These are phyloP conservation scores for Thalassia testudinum DNA, from an alignment of 116 monocot genomes.

Conservation along the genomic window DNA sequence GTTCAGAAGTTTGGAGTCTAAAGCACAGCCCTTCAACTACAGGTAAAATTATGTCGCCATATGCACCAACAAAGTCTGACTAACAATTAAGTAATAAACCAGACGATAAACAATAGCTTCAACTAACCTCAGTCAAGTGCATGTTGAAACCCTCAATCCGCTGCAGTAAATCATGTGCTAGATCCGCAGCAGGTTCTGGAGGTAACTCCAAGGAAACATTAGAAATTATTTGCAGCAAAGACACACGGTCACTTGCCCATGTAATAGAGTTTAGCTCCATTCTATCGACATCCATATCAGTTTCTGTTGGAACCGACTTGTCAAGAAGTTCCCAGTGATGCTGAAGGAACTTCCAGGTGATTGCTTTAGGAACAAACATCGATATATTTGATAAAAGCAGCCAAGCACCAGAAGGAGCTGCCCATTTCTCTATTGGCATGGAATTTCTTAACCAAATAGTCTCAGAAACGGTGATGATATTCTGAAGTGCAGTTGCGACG, in stretches of 20 bases:
- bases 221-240: slow-evolving; percentile 64
- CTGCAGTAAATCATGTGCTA: slow-evolving; percentile 60
- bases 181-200: slow-evolving; percentile 67
- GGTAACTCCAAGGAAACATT: slow-evolving; percentile 82
- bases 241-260: slow-evolving; percentile 82
- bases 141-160: slow-evolving; percentile 73
- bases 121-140: slow-evolving; percentile 85
- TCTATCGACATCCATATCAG: slow-evolving; percentile 10
- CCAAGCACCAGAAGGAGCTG: slow-evolving; percentile 83
- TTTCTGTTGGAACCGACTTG: slow-evolving; percentile 19
- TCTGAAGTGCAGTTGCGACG: slow-evolving; percentile 54
- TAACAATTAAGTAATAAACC: no score
- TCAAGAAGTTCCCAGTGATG: slow-evolving; percentile 94
- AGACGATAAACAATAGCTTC: no score
- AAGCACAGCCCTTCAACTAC: no score
- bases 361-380: slow-evolving; percentile 49
- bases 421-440: slow-evolving; percentile 59
- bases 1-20: no score
- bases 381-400: slow-evolving; percentile 82
- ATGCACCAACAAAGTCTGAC: no score
- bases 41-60: no score
- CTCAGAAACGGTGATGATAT: slow-evolving; percentile 69
- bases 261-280: slow-evolving; percentile 27
- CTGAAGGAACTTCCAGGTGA: slow-evolving; percentile 81
- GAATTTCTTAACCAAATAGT: slow-evolving; percentile 40